These are phyloP conservation scores for Polytrichum formosum DNA, from an alignment of 225 moss, liverwort and hornwort genomes.

Conservation along the genomic window DNA sequence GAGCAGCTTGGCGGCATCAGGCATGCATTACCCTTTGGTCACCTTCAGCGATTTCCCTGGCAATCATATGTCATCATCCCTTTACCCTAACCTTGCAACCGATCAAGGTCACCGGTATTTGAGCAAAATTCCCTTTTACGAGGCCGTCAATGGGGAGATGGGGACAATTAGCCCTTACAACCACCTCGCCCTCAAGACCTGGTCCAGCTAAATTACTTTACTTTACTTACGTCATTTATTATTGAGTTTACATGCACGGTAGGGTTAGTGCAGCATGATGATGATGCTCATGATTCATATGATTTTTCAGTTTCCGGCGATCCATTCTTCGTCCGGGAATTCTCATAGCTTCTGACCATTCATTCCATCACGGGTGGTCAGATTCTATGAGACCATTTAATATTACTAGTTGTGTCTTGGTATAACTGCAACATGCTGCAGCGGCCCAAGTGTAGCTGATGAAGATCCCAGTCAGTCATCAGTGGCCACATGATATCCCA, in stretches of 20 bases:
- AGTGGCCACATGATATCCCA: no score
- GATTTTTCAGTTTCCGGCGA: constrained; percentile 23
- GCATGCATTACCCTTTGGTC: constrained; percentile 25
- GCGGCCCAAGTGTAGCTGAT: no score
- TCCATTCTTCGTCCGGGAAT: constrained; percentile 19
- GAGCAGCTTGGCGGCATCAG: constrained; percentile 17
- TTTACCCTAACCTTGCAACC: no score
- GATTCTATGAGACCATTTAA: constrained; percentile 36
- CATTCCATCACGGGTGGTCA: constrained; percentile 44
- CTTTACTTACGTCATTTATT: no score
- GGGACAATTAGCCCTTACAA: constrained; percentile 21
- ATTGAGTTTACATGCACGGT: no score
- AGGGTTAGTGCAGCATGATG: background rate
- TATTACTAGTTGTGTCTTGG: no score
- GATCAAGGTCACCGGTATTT: no score
- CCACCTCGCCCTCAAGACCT: constrained; percentile 36
- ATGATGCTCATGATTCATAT: background rate
- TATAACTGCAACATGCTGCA: no score
- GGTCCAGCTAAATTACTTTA: constrained; percentile 24
- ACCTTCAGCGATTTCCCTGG: constrained; percentile 30
- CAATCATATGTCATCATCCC: no score
- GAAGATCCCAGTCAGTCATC: no score
- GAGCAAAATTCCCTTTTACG: no score
- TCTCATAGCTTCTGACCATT: constrained; percentile 60
- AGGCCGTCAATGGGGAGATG: constrained; percentile 44